Base-by-base conservation (phyloP, 805 yeast genomes). In the Metschnikowia santaceciliae region DNA sequence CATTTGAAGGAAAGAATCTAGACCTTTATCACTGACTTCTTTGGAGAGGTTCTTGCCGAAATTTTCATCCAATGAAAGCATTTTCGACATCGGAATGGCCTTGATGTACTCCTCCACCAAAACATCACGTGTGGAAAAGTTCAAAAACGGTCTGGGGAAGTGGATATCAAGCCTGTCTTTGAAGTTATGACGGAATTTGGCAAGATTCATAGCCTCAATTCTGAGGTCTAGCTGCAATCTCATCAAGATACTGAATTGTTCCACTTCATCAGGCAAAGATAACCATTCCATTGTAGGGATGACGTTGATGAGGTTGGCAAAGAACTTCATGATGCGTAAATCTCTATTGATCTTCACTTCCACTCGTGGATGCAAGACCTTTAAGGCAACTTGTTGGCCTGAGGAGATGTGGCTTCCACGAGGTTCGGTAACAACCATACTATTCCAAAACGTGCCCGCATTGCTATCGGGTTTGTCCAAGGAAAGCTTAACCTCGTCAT, bases 201-300 rank as follows among this genome's bases (percentile, higher is more conserved):
- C 71, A 50, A 94, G 71, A 64, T 94, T 94, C 55, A 85, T 72
- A 0, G 94, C 94, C 65, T 94, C 99, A 35, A 94, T 88, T 56
- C 97, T 74, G 51, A 94, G 70, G 68, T 94, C 98, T 51, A 94
- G 71, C 67, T 94, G 99, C 46, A 89, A 66, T 37, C 83, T 82
- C 98, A 94, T 92, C 72, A 94, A 77, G 0, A 82, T 72, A 1
- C 89, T 79, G 64, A 94, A 94, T 61, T 91, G 94, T 40, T 84
- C 87, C 2, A 92, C 98, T 66, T 94, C 99, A 54, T 86, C 92
- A 0, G 98, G 99, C 44, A 94, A 71, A 3, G 97, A 88, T 4
- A 94, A 74, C 99, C 99, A 94, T 64, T 94, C 97, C 96, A 94
- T 89, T 0, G 96, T 90, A 4, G 99, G 99, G 5, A 94, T 71